Base-by-base conservation (phyloP, 108 stramenopile genomes). In the Pseudonitzschia delicatissima region DNA sequence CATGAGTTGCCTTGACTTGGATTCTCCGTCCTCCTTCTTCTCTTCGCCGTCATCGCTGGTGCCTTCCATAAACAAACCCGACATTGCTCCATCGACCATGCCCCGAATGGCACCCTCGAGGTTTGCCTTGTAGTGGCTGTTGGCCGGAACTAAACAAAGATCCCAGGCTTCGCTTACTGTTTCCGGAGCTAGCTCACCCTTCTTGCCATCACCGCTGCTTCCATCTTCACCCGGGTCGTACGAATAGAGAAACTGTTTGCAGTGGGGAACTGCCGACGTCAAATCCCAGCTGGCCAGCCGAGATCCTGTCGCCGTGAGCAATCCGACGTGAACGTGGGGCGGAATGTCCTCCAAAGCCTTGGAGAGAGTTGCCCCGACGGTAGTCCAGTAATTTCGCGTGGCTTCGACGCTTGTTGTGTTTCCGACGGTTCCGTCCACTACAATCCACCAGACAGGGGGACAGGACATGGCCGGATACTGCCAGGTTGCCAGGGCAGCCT, bases 361-460 rank as follows among this genome's bases (percentile, higher is more conserved):
- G 31, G 57, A 7, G 42, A 77, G 40, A 12, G 40, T 37, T 7
- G 33, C 33, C 9, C 35, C 42, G 1, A 73, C 32, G 15, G 64
- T 74, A 7, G 66, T 78, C 72, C 67, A 80, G 36, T 75, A 78
- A 18, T 62, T 68, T 17, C 63, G 57, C n/a, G 52, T 4, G 32
- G 18, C 26, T 33, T 50, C 32, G 0, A 31, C 52, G 65, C 59
- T 18, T 67, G 44, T 26, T 36, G 9, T 45, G 42, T n/a, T 20
- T 45, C 48, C 40, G 17, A 40, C 12, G 58, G 45, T 53, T 3
- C 76, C 82, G 64, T 86, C 85, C 20, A 86, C 50, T 0, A 83
- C 66, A 57, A 83, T 62, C 64, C 77, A 78, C 77, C 78, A 81
- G 3, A 86, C 62, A 20, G 82, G 82, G 9, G 85, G 85, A 81